Base-by-base conservation (phyloP, 2,329 filamentous ascomycete species). In the Ascocoryne sarcoides region DNA sequence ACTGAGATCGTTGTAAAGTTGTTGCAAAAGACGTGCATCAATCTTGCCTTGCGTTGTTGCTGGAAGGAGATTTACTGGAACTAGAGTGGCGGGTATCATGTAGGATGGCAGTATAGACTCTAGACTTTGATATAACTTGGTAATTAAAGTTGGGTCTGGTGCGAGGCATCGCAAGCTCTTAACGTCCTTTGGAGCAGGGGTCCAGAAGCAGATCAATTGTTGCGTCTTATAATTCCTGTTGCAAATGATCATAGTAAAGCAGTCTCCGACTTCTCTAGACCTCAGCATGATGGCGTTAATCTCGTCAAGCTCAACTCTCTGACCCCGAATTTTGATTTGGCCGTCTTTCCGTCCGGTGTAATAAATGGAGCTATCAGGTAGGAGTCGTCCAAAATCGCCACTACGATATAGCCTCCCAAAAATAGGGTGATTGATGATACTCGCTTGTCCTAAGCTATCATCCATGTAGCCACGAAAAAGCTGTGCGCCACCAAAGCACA, bases 401-500 rank as follows among this genome's bases (percentile, higher is more conserved):
- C 82, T 88, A 10, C 84, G 75, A 56, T 94, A 95, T 0, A 95
- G 62, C 1, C 78, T 75, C 1, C 88, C 88, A 56, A 77, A 82
- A 1, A 58, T 45, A 0, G 79, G 70, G 54, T 93, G 83, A 0
- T 76, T 48, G 35, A 90, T 68, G 44, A 94, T 85, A 51, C 80
- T 86, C 10, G 69, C 62, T 0, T 65, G 60, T 1, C 82, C 86
- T 30, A 84, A 62, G 3, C 72, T 68, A 59, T 73, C 68, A 42
- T 81, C 76, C 19, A 92, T 67, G 54, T 90, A 94, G 1, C 85
- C 86, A 29, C 72, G 68, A 31, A 77, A 79, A 4, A 95, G 76
- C 61, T 95, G 88, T 36, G 84, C 76, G 9, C 88, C 89, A 10
- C 86, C 87, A 58, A 94, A 92, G 54, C 84, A 93, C 5, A 94